Conservation (phyloP, 1,284 basidiomycete genomes). For the Neonothopanus nambi region DNA sequence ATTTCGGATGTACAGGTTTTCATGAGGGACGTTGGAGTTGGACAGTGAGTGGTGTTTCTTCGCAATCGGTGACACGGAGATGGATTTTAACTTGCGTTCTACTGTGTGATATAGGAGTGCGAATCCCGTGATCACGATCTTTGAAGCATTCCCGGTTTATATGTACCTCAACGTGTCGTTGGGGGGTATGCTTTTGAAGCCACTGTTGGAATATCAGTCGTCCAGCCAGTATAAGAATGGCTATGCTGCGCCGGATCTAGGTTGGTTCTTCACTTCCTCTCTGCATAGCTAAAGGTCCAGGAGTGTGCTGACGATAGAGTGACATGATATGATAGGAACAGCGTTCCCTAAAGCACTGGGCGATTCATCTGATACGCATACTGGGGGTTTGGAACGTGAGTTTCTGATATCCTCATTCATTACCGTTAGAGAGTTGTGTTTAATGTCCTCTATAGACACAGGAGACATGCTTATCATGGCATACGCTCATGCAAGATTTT, state of each 20-base stretch:
- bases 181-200: constrained; percentile 9
- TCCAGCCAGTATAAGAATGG: neutral
- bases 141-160: constrained; percentile 9
- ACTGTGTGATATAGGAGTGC: neutral
- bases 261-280: neutral
- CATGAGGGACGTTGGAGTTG: constrained; percentile 44
- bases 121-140: constrained; percentile 10
- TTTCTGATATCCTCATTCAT: neutral
- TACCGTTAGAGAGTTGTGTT: neutral
- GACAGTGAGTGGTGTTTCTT: constrained; percentile 20
- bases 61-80: too few relatives aligned
- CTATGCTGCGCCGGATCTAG: constrained; percentile 14
- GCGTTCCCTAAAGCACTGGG: constrained; percentile 9
- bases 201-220: constrained; percentile 11
- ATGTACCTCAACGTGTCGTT: constrained; percentile 14
- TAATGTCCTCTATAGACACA: constrained; percentile 2
- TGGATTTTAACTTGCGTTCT: too few relatives aligned
- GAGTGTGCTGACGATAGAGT: constrained; percentile 26
- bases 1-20: constrained; percentile 45
- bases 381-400: constrained; percentile 28
- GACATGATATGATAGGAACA: constrained; percentile 14
- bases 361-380: constrained; percentile 3
- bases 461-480: constrained; percentile 15
- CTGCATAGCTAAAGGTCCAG: neutral
- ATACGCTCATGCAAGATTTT: constrained; percentile 8